These are phyloP conservation scores for Starmerella bacillaris DNA, from an alignment of 805 yeast species.

Conservation along the genomic window DNA sequence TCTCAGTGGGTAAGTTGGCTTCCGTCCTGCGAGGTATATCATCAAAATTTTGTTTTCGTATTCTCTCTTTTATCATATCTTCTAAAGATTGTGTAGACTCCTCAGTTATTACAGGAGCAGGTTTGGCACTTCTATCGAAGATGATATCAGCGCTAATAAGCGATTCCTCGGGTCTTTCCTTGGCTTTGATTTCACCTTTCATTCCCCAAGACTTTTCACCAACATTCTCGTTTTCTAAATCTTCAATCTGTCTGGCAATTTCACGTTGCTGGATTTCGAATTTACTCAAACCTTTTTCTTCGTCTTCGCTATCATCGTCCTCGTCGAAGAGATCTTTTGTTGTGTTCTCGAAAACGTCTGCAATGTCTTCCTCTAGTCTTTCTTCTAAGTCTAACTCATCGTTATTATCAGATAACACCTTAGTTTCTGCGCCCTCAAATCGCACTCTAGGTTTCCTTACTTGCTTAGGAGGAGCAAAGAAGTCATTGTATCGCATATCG, in stretches of 20 bases:
- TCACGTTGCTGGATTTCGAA: constrained; percentile 69
- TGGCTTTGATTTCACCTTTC: constrained; percentile 77
- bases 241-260: constrained; percentile 57
- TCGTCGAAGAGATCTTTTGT: constrained; percentile 27
- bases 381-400: constrained; percentile 19
- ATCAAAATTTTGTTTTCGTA: constrained; percentile 57
- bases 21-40: constrained; percentile 51
- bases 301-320: constrained; percentile 43
- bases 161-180: constrained; percentile 70
- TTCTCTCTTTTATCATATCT: constrained; percentile 71
- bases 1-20: constrained; percentile 24
- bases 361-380: constrained; percentile 17
- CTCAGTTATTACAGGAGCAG: constrained; percentile 85
- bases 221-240: constrained; percentile 69
- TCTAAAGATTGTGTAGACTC: constrained; percentile 76
- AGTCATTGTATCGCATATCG: constrained; percentile 25
- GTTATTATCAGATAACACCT: constrained; percentile 7
- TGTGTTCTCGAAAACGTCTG: constrained; percentile 16
- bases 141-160: constrained; percentile 58
- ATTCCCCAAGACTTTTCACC: constrained; percentile 87
- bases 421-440: constrained; percentile 7
- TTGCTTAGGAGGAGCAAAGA: constrained; percentile 24
- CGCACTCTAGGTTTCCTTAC: constrained; percentile 5
- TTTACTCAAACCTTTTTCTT: constrained; percentile 43
- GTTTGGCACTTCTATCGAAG: constrained; percentile 84